Conservation (phyloP, 1,284 basidiomycete genomes). For the Cutaneotrichosporon cyanovorans region DNA sequence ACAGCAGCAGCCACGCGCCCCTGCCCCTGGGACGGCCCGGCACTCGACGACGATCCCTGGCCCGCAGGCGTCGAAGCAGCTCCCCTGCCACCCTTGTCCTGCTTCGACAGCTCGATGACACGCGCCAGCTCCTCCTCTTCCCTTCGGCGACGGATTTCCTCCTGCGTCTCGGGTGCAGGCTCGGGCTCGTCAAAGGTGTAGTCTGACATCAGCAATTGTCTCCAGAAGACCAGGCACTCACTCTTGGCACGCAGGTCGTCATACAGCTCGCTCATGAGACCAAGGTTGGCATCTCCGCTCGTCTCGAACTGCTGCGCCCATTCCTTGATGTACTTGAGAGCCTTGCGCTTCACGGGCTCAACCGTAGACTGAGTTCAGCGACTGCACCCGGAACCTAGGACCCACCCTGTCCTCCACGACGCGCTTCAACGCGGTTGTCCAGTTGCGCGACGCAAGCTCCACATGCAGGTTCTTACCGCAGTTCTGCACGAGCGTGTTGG, state of each 20-base stretch:
- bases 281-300: conserved; percentile 61
- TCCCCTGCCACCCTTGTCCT: conserved; percentile 65
- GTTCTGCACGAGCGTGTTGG: conserved; percentile 87
- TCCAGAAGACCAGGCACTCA: conserved; percentile 41
- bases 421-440: conserved; percentile 79
- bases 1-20: neutral
- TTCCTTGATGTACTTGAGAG: conserved; percentile 63
- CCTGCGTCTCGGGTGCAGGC: conserved; percentile 47
- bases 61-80: neutral
- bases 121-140: conserved; percentile 91
- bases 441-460: conserved; percentile 82
- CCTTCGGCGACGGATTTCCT: conserved; percentile 62
- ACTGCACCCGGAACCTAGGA: conserved; percentile 31
- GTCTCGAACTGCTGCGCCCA: conserved; percentile 81
- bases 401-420: conserved; percentile 81
- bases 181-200: conserved; percentile 58
- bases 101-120: conserved; percentile 78
- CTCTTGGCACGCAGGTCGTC: conserved; percentile 74
- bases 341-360: conserved; percentile 73
- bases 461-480: conserved; percentile 71
- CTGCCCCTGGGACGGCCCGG: neutral
- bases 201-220: conserved; percentile 19
- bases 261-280: conserved; percentile 86
- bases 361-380: conserved; percentile 63
- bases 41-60: conserved; percentile 8